Conservation (phyloP, 345 rosid species). For the Eucalyptus pumila region DNA sequence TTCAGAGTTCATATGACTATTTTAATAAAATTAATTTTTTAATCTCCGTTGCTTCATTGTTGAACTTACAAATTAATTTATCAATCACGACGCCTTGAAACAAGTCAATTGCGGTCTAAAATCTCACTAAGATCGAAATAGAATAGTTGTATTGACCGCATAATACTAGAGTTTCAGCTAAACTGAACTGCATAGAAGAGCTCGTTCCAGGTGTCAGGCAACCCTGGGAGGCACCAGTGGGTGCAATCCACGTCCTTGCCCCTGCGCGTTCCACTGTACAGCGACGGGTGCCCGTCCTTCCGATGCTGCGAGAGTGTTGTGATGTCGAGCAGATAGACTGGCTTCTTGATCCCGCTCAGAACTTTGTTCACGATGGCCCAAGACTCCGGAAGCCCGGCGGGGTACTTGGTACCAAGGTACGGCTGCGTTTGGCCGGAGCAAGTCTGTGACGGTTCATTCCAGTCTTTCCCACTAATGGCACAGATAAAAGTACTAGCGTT, state of each 20-base stretch:
- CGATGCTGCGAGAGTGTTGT: constrained; percentile 30
- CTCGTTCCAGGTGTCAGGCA: constrained; percentile 90
- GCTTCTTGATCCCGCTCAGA: constrained; percentile 57
- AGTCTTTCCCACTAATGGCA: constrained; percentile 58
- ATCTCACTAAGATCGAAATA: no score
- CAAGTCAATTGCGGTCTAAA: no score
- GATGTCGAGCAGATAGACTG: constrained; percentile 59
- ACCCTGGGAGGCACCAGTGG: constrained; percentile 97
- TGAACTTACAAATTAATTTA: not conserved
- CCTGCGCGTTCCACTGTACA: constrained; percentile 16
- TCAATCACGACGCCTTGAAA: not conserved
- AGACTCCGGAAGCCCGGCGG: constrained; percentile 60
- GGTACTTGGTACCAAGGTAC: constrained; percentile 45
- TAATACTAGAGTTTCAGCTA: not conserved
- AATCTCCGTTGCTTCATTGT: not conserved
- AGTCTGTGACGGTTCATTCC: constrained; percentile 51
- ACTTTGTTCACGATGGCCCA: constrained; percentile 69
- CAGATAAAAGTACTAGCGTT: not conserved
- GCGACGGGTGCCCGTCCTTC: constrained; percentile 68
- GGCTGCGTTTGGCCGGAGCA: constrained; percentile 59
- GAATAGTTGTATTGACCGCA: not conserved
- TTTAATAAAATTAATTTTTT: not conserved
- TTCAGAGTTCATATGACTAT: not conserved
- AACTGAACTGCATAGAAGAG: constrained; percentile 51
- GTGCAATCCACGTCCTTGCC: constrained; percentile 43